Evolutionary conservation across 2,329 filamentous ascomycete genomes (phyloP).

Genomic region (Stagonosporopsis rhizophila): DNA sequence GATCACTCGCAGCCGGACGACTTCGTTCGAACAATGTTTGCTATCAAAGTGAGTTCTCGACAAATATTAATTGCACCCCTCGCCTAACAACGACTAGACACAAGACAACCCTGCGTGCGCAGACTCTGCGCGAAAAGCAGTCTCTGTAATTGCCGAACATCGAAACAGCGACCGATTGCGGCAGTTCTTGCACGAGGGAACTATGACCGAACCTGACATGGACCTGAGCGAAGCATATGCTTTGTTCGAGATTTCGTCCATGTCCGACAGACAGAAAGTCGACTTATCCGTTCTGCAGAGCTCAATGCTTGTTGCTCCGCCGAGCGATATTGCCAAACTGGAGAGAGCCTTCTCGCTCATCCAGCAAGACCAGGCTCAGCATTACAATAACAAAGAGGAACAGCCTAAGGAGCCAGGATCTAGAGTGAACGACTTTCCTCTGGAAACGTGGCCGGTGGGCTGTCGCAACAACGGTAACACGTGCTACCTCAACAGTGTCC

Average conservation of each 20-base stretch:
- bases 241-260: conserved; percentile 56
- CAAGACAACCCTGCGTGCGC: conserved; percentile 59
- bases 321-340: conserved; percentile 55
- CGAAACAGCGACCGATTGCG: conserved; percentile 63
- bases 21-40: conserved; percentile 64
- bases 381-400: conserved; percentile 25
- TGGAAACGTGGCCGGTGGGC: conserved; percentile 75
- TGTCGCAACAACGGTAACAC: conserved; percentile 96
- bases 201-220: conserved; percentile 60
- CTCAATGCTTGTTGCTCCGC: conserved; percentile 48
- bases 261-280: conserved; percentile 59
- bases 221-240: conserved; percentile 53
- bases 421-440: conserved; percentile 38
- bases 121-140: conserved; percentile 61
- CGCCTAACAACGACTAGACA: conserved; percentile 47
- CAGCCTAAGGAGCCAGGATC: conserved; percentile 22
- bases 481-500: conserved; percentile 94
- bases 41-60: conserved; percentile 57
- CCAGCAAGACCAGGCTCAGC: conserved; percentile 38
- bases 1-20: conserved; percentile 59
- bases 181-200: conserved; percentile 61
- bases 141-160: conserved; percentile 65
- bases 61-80: not conserved
- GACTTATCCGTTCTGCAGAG: conserved; percentile 51
- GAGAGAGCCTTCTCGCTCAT: conserved; percentile 58